phyloP scores from a whole-genome alignment of 1,284 basidiomycete species.

The Tilletia horrida region DNA sequence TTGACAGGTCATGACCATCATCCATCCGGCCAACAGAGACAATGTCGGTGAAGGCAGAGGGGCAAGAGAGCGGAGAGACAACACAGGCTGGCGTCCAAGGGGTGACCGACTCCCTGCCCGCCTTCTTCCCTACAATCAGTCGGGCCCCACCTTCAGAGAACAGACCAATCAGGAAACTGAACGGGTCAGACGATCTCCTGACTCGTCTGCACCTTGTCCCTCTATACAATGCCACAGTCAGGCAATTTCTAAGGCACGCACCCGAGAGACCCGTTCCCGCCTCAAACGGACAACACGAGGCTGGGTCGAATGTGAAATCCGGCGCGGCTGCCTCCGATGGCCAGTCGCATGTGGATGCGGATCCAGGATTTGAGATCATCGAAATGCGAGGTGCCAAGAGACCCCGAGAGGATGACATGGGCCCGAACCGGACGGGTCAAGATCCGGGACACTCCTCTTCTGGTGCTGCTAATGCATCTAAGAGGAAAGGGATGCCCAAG shows the following conservation, averaged over 20 bases:
- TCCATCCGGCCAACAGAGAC: too few species aligned
- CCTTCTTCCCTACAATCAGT: neutral
- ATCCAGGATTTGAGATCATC: neutral
- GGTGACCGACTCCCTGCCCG: too few species aligned
- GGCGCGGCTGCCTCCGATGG: too few species aligned
- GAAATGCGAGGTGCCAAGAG: conserved; percentile 3
- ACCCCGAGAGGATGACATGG: conserved; percentile 4
- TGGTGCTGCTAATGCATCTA: neutral
- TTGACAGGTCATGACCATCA: too few species aligned
- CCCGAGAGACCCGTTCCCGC: neutral
- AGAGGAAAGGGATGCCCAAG: conserved; percentile 17
- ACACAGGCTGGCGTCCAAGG: neutral
- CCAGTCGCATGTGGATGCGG: neutral
- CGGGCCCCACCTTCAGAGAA: neutral
- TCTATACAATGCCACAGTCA: conserved; percentile 16
- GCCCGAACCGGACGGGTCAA: neutral
- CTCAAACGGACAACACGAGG: too few species aligned
- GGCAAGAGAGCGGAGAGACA: too few species aligned
- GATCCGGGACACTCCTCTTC: neutral
- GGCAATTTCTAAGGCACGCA: neutral
- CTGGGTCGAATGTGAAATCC: neutral
- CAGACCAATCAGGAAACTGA: neutral
- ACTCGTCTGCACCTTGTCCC: neutral
- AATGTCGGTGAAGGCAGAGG: too few species aligned
- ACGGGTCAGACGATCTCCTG: neutral